Evolutionary conservation across 2,329 filamentous ascomycete genomes (phyloP), one percentile per base, ranked within the genome.

Genomic region (Cladophialophora immunda): DNA sequence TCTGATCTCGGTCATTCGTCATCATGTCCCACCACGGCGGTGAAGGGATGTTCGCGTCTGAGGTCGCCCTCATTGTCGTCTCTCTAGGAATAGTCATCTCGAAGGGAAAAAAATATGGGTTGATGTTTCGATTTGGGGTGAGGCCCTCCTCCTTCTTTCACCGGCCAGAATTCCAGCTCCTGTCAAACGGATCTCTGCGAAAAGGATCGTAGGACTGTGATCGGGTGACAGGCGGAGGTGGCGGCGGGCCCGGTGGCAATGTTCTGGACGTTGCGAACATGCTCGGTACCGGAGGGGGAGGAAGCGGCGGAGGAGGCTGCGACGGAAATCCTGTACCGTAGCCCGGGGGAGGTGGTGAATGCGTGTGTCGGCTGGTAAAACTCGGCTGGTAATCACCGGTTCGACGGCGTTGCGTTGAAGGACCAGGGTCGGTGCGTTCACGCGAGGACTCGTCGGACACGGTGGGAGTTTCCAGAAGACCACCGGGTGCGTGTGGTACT

Each of bases 381-480:
- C 66, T 58, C 4, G 70, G 65, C 32, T 72, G 70, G 47, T 71
- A 73, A 32, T 72, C 71, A 32, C 65, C 69, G 0, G 71, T 73
- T 30, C 71, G 66, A 22, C 69, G 68, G 34, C 71, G 62, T 58
- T 71, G 71, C 15, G 62, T 65, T 19, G 69, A 57, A 32, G 68
- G 68, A 1, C 65, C 68, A 11, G 67, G 57, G 7, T 73, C 71
- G 5, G 60, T 36, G 22, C 50, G 53, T 19, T 71, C 69, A n/a
- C 59, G 69, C 36, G 68, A 69, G 2, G 67, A 61, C 17, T 72
- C 70, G 17, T 72, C 70, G 19, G 55, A 47, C 45, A 32, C 47
- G 15, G 63, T 41, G 38, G 57, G 54, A 50, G 62, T 58, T 57
- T 68, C 69, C 17, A 61, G 32, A 7, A 36, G 25, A 17, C 55